Percentiles rank a stretch among this genome's conserved stretches.
Evolutionary conservation across 805 yeast species (phyloP).

Genomic region (Cyberlindnera mrakii): DNA sequence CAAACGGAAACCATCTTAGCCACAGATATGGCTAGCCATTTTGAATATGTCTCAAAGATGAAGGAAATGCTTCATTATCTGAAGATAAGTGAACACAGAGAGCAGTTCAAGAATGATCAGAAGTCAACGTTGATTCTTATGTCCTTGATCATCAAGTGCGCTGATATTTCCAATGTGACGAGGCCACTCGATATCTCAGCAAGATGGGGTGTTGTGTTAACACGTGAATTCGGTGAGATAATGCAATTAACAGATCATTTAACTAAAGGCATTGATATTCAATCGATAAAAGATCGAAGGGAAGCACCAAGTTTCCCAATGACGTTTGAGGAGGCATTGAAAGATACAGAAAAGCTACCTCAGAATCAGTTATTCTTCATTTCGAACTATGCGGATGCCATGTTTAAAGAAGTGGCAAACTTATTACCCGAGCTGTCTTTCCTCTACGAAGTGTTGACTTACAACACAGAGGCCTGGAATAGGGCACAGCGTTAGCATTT

Average conservation of each 20-base stretch:
- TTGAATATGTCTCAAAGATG: constrained; percentile 56
- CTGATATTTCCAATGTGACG: constrained; percentile 92
- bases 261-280: constrained; percentile 19
- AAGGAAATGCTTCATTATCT: constrained; percentile 21
- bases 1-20: constrained; percentile 51
- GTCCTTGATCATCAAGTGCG: constrained; percentile 79
- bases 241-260: constrained; percentile 41
- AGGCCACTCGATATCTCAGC: constrained; percentile 70
- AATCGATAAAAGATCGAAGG: constrained; percentile 13
- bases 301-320: constrained; percentile 28
- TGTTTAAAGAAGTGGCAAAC: constrained; percentile 59
- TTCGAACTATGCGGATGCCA: constrained; percentile 68
- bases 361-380: constrained; percentile 82
- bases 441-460: constrained; percentile 44
- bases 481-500: too few species aligned
- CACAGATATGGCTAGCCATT: constrained; percentile 93
- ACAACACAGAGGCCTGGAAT: constrained; percentile 55
- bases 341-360: constrained; percentile 44
- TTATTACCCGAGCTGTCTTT: constrained; percentile 57
- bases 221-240: constrained; percentile 72
- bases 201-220: constrained; percentile 81
- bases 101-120: constrained; percentile 11
- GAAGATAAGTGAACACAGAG: constrained; percentile 6
- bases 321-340: constrained; percentile 37
- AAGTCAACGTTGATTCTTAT: constrained; percentile 40